Percentiles rank a stretch among this genome's conserved stretches.
Conservation (phyloP, 495 filamentous ascomycete genomes). For the Thermothielavioides terrestris region DNA sequence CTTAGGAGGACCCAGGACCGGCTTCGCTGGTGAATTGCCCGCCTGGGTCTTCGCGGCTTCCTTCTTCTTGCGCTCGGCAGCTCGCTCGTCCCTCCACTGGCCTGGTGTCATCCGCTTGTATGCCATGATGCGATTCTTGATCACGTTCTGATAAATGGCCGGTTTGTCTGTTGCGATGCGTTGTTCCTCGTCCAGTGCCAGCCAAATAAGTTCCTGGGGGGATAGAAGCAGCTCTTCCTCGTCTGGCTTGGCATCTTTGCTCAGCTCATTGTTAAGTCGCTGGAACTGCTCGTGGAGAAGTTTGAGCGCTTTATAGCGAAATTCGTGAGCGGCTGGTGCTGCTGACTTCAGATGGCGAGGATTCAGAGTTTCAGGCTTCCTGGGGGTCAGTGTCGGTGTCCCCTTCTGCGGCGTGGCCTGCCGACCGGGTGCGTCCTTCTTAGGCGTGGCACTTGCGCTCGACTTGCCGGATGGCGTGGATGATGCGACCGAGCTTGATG, state of each 20-base stretch:
- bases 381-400: no score
- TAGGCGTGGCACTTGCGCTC: not conserved
- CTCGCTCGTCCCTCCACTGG: conserved; percentile 54
- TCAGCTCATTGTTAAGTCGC: conserved; percentile 59
- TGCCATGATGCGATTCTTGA: conserved; percentile 67
- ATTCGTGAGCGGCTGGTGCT: conserved; percentile 56
- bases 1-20: conserved; percentile 26
- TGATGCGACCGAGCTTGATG: not conserved
- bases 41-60: conserved; percentile 10
- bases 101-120: conserved; percentile 61
- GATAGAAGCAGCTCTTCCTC: conserved; percentile 47
- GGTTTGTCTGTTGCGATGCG: conserved; percentile 56
- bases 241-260: conserved; percentile 40
- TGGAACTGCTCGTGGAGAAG: conserved; percentile 66
- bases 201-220: conserved; percentile 60
- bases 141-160: conserved; percentile 66
- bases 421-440: not conserved
- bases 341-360: conserved; percentile 67
- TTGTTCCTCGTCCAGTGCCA: conserved; percentile 81
- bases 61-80: conserved; percentile 22
- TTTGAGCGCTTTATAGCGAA: conserved; percentile 57
- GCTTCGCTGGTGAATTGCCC: conserved; percentile 15
- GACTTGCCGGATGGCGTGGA: not conserved
- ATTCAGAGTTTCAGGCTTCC: conserved; percentile 54
- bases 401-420: conserved; percentile 4